phyloP scores from a whole-genome alignment of 495 filamentous ascomycete species.

The Lichenothelia convexa region DNA sequence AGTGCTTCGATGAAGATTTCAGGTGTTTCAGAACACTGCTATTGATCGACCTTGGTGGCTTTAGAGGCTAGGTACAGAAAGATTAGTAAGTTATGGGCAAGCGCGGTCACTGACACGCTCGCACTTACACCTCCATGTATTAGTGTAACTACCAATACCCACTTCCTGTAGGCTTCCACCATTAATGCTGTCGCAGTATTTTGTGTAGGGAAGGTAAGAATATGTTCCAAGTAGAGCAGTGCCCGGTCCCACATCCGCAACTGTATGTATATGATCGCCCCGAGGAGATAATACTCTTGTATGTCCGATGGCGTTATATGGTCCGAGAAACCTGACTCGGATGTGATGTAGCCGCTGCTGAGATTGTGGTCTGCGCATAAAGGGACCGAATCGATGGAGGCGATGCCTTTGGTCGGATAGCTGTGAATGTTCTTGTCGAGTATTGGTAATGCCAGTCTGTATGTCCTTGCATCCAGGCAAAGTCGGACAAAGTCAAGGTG shows the following conservation, averaged over 20 bases:
- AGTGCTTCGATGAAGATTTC: conserved; percentile 44
- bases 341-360: conserved; percentile 34
- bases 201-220: conserved; percentile 43
- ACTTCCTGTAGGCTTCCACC: conserved; percentile 87
- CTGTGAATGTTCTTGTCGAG: conserved; percentile 50
- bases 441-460: conserved; percentile 38
- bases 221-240: conserved; percentile 46
- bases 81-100: conserved; percentile 3
- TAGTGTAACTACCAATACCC: conserved; percentile 63
- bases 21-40: conserved; percentile 35
- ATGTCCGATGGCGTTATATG: conserved; percentile 39
- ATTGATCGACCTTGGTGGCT: conserved; percentile 28
- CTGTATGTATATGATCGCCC: conserved; percentile 62
- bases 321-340: conserved; percentile 36
- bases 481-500: conserved; percentile 44
- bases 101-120: neutral
- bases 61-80: conserved; percentile 19
- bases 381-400: conserved; percentile 10
- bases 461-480: conserved; percentile 37
- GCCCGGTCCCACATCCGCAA: conserved; percentile 55
- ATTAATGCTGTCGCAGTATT: conserved; percentile 51
- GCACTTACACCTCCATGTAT: conserved; percentile 43
- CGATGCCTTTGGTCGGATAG: conserved; percentile 29
- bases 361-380: conserved; percentile 12
- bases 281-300: conserved; percentile 60